These are phyloP conservation scores for Geotrichum histeridarum DNA, from an alignment of 1,139 yeast species.

Conservation along the genomic window DNA sequence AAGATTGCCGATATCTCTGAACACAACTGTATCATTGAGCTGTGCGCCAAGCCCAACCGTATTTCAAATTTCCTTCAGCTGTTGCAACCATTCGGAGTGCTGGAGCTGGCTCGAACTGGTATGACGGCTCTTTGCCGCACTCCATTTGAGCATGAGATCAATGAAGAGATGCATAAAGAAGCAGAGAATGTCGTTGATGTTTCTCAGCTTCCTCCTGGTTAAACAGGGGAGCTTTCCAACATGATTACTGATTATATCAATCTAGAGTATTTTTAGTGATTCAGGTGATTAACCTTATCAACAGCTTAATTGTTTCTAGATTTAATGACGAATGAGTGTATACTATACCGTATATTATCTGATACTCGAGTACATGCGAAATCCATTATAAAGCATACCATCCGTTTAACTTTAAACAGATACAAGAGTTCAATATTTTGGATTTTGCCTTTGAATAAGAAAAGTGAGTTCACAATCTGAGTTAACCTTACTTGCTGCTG, in stretches of 20 bases:
- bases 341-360: background rate
- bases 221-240: constrained; percentile 22
- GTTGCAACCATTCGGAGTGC: constrained; percentile 90
- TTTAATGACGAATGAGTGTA: background rate
- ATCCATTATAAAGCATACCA: background rate
- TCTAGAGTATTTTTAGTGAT: background rate
- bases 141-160: constrained; percentile 54
- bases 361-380: background rate
- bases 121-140: constrained; percentile 98
- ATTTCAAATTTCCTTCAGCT: constrained; percentile 79
- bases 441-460: no score
- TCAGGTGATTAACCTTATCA: background rate
- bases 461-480: no score
- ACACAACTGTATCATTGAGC: constrained; percentile 88
- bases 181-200: constrained; percentile 54
- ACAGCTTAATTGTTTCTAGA: background rate
- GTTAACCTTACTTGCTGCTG: no score
- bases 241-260: background rate
- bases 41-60: constrained; percentile 89
- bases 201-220: constrained; percentile 81
- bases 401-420: background rate
- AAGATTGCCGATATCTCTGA: constrained; percentile 87
- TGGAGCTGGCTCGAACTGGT: constrained; percentile 95
- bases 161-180: constrained; percentile 48
- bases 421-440: no score